Base-by-base conservation (phyloP, 2,329 filamentous ascomycete genomes). In the Ophiostoma australiae region DNA sequence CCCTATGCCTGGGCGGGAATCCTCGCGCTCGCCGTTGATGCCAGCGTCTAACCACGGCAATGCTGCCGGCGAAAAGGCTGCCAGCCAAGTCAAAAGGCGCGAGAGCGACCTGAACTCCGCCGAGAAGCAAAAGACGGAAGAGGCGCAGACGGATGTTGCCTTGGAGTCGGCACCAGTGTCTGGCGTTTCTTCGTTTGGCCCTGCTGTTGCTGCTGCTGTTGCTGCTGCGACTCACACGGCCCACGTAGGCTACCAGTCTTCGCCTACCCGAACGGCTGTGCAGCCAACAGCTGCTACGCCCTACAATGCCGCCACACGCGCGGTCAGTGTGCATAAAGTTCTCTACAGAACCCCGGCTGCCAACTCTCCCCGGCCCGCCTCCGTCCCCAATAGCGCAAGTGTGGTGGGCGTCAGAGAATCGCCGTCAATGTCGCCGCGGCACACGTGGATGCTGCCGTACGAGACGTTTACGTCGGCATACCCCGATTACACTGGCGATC, bases 381-480 rank as follows among this genome's bases (percentile, higher is more conserved):
- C 27, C 23, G 4, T 33, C 11, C 15, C 58, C 17, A 11, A 17
- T 5, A 33, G 58, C 17, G 27, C 58, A 7, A 15, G 58, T 33
- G 58, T 11, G 4, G 8, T 63, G 15, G 7, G 15, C 11, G 33
- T 63, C 3, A 33, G 27, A 63, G 63, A 67, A 13, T 67, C 37
- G 23, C 27, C 58, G 2, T 31, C 61, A 23, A 44, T 13, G 33
- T 33, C 69, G 4, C 39, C 31, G 17, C 17, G 4, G 17, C 8
- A 15, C 27, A 73, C 72, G 3, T 74, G 73, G 73, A 68, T 68
- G 67, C 68, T 52, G 5, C 77, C 77, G 0, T 84, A 79, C 70
- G 76, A 79, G 3, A 74, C 76, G 1, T 87, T 84, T 73, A 76
- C 72, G 3, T 63, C 72, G 0, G 76, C 77, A 0, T 87, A 87